phyloP scores from a whole-genome alignment of 768 basidiomycete genomes.

The Pholiota molesta region DNA sequence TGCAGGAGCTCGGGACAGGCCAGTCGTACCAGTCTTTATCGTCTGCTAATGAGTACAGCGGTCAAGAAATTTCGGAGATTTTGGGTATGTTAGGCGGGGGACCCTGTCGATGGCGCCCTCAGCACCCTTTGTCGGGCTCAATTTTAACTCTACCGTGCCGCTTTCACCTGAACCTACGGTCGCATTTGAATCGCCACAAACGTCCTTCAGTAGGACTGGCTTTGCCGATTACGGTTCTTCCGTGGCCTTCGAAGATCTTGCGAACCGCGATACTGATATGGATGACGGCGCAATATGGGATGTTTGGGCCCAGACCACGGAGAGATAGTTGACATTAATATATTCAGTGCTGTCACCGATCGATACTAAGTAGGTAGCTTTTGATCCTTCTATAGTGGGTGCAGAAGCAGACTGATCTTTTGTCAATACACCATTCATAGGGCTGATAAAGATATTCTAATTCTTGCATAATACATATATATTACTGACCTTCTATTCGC shows the following conservation, averaged over 20 bases:
- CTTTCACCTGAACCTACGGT: slow-evolving; percentile 2
- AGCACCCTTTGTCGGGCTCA: slow-evolving; percentile 30
- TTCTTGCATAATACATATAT: too few species aligned
- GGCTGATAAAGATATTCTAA: too few species aligned
- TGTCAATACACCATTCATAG: too few species aligned
- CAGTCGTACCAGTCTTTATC: background rate
- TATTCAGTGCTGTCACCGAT: too few species aligned
- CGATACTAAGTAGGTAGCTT: too few species aligned
- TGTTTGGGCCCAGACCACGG: too few species aligned
- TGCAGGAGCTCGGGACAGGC: background rate
- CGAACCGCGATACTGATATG: too few species aligned
- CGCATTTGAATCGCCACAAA: background rate
- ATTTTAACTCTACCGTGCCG: slow-evolving; percentile 4
- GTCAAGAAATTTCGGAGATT: slow-evolving; percentile 34
- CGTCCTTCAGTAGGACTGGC: background rate
- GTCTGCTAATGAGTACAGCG: slow-evolving; percentile 8
- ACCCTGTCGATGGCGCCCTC: slow-evolving; percentile 35
- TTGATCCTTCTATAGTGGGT: too few species aligned
- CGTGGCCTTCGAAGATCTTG: background rate
- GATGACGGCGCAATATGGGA: too few species aligned
- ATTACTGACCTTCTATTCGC: too few species aligned
- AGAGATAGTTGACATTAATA: too few species aligned
- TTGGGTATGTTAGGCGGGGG: slow-evolving; percentile 46
- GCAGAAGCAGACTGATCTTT: too few species aligned
- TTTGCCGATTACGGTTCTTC: background rate